These are phyloP conservation scores for Exophiala alcalophila DNA, from an alignment of 2,329 filamentous ascomycete species.

Conservation along the genomic window DNA sequence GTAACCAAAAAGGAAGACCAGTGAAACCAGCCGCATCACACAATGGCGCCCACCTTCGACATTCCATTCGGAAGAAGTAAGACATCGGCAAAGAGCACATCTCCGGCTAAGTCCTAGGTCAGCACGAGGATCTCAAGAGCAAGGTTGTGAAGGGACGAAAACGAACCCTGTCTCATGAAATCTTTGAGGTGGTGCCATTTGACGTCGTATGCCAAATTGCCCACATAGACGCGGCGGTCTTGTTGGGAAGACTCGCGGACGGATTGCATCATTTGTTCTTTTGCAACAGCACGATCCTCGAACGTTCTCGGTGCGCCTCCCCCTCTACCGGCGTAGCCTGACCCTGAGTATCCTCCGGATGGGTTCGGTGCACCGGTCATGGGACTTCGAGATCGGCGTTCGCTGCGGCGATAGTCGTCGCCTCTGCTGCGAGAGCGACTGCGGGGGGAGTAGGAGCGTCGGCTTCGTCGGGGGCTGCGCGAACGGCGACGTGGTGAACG, in stretches of 20 bases:
- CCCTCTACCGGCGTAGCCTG: constrained; percentile 53
- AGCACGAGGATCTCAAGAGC: constrained; percentile 31
- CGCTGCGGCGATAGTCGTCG: constrained; percentile 72
- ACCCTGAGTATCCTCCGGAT: constrained; percentile 68
- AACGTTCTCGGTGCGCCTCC: constrained; percentile 67
- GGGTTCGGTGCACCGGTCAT: constrained; percentile 68
- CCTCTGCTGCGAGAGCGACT: constrained; percentile 71
- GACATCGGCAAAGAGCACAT: constrained; percentile 99
- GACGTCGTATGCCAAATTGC: constrained; percentile 98
- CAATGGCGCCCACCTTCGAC: constrained; percentile 99
- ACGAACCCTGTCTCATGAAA: constrained; percentile 95
- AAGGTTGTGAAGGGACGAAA: constrained; percentile 5
- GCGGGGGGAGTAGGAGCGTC: constrained; percentile 75
- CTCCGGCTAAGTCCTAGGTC: constrained; percentile 69
- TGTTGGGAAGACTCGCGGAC: constrained; percentile 94
- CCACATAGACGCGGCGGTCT: constrained; percentile 98
- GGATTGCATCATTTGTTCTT: constrained; percentile 94
- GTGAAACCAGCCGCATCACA: constrained; percentile 82
- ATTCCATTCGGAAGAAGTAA: constrained; percentile 99
- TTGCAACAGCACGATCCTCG: constrained; percentile 78
- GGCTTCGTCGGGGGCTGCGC: constrained; percentile 73
- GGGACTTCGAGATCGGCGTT: constrained; percentile 78
- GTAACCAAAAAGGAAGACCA: constrained; percentile 54
- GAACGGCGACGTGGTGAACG: constrained; percentile 67
- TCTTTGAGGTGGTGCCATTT: constrained; percentile 99